These are phyloP conservation scores for Lycium barbarum DNA, from an alignment of 257 asterid species.

Conservation along the genomic window DNA sequence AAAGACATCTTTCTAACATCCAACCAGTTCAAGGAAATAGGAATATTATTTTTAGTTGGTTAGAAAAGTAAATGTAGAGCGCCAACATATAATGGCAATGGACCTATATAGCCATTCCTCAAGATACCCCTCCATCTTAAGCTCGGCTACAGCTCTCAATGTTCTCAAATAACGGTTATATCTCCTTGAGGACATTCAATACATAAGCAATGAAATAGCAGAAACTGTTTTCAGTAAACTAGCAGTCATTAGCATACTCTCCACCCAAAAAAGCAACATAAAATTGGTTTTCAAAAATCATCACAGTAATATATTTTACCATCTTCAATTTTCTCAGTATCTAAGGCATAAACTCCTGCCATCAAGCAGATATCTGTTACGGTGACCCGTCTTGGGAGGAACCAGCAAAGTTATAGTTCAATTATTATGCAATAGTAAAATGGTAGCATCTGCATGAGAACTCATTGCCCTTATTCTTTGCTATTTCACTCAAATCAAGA, in stretches of 20 bases:
- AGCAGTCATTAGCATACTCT: not conserved
- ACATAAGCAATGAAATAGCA: not conserved
- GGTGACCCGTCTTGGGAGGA: not conserved
- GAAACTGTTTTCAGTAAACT: not conserved
- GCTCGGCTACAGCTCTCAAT: not conserved
- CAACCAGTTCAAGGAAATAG: slow-evolving; percentile 21
- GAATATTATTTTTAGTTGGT: slow-evolving; percentile 15
- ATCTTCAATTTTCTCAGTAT: slow-evolving; percentile 5
- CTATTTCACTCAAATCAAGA: not conserved
- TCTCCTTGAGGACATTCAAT: not conserved
- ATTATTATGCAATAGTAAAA: not conserved
- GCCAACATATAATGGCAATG: not conserved
- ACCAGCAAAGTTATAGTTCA: not conserved
- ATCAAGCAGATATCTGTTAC: not conserved
- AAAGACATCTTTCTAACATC: not conserved
- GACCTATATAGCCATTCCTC: slow-evolving; percentile 15
- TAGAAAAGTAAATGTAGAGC: not conserved
- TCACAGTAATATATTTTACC: slow-evolving; percentile 6
- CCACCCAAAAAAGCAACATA: not conserved
- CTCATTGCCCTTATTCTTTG: not conserved
- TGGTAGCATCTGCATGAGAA: not conserved
- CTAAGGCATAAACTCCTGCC: not conserved
- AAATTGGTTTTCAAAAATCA: not conserved
- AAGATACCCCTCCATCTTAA: not conserved
- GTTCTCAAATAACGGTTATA: not conserved